phyloP scores from a whole-genome alignment of 495 filamentous ascomycete species.

The Penicillium robsamsonii region DNA sequence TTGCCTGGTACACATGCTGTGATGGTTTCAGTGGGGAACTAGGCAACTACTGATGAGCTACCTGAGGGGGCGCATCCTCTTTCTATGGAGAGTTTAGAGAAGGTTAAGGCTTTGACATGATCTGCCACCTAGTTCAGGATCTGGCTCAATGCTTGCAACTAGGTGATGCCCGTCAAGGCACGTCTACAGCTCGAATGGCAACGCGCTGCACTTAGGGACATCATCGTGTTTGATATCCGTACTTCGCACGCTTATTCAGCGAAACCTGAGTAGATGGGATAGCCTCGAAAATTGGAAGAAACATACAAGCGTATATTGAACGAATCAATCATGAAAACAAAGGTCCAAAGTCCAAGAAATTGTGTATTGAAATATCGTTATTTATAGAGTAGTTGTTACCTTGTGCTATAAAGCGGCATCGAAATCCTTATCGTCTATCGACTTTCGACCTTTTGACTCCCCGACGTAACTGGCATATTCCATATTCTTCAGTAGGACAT shows the following conservation, averaged over 20 bases:
- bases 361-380: neutral
- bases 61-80: too few relatives aligned
- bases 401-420: neutral
- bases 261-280: neutral
- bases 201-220: neutral
- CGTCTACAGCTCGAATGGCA: too few relatives aligned
- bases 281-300: too few relatives aligned
- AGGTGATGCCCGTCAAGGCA: neutral
- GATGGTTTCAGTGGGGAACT: neutral
- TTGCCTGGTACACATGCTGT: neutral
- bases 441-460: neutral
- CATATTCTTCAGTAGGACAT: neutral
- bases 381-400: neutral
- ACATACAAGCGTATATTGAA: neutral
- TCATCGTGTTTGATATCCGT: neutral
- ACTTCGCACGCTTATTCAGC: neutral
- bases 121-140: neutral
- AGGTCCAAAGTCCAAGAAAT: neutral
- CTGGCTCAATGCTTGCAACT: neutral
- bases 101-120: neutral
- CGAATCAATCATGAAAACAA: neutral
- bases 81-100: neutral
- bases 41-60: neutral
- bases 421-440: conserved; percentile 23
- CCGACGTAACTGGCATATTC: neutral